phyloP scores from a whole-genome alignment of 805 yeast species.

The Myxozyma mucilagina region DNA sequence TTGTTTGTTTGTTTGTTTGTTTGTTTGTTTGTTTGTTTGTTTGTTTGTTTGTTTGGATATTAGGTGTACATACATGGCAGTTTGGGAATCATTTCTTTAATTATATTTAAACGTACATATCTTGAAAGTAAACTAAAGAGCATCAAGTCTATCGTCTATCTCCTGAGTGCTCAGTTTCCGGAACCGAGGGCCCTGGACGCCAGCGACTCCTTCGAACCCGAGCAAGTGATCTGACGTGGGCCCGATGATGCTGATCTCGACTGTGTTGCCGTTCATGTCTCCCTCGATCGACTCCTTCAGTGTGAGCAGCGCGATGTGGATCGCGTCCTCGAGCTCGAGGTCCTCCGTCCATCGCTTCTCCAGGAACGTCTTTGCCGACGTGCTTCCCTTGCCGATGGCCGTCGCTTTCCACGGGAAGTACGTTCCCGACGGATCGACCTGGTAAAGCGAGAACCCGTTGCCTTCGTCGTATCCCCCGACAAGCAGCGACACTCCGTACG shows the following conservation, averaged over 20 bases:
- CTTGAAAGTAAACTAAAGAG: conserved; percentile 52
- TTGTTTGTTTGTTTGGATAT: too few species aligned
- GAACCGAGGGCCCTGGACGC: conserved; percentile 84
- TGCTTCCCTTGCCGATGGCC: conserved; percentile 94
- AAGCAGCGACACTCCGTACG: conserved; percentile 92
- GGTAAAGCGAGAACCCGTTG: conserved; percentile 57
- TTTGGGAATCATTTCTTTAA: too few species aligned
- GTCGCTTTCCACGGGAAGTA: conserved; percentile 99
- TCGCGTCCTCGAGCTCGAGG: conserved; percentile 95
- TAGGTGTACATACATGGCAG: too few species aligned
- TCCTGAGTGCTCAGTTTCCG: conserved; percentile 83
- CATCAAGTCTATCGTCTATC: conserved; percentile 92
- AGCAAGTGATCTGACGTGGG: conserved; percentile 75
- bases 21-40: too few species aligned
- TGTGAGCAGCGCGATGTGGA: conserved; percentile 91
- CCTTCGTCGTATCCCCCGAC: conserved; percentile 91
- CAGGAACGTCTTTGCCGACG: conserved; percentile 93
- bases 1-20: too few species aligned
- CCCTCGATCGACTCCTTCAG: conserved; percentile 97
- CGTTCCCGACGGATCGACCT: conserved; percentile 97
- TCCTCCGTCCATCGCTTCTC: conserved; percentile 99
- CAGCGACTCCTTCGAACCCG: conserved; percentile 81
- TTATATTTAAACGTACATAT: neutral
- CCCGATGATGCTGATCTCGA: conserved; percentile 87
- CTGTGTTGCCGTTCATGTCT: conserved; percentile 94